Percentiles rank a stretch among this genome's conserved stretches.
phyloP scores from a whole-genome alignment of 2,329 filamentous ascomycete species.

The Colletotrichum magnum region DNA sequence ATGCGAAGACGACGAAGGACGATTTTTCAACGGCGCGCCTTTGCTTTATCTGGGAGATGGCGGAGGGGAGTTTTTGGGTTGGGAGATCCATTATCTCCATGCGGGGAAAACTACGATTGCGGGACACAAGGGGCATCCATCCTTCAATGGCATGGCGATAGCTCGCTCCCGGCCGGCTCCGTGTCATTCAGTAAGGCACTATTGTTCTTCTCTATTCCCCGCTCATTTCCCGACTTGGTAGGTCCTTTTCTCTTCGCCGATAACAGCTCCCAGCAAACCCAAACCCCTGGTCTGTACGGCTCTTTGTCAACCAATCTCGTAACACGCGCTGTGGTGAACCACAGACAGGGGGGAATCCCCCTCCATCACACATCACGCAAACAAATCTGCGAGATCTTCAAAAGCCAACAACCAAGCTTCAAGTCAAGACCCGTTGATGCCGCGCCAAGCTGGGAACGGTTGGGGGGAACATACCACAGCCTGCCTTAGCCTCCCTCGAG shows the following conservation, averaged over 20 bases:
- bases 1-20: background rate
- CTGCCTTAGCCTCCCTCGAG: slow-evolving; percentile 25
- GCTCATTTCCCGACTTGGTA: slow-evolving; percentile 21
- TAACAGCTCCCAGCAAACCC: slow-evolving; percentile 14
- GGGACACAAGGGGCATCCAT: slow-evolving; percentile 8
- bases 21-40: background rate
- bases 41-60: slow-evolving; percentile 13
- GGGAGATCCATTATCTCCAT: slow-evolving; percentile 10
- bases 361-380: background rate
- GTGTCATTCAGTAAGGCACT: background rate
- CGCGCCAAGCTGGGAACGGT: slow-evolving; percentile 29
- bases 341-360: slow-evolving; percentile 21
- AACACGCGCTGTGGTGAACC: slow-evolving; percentile 20
- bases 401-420: background rate
- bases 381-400: slow-evolving; percentile 5
- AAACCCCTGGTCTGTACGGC: background rate
- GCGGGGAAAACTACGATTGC: slow-evolving; percentile 29
- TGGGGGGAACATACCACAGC: slow-evolving; percentile 22
- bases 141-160: slow-evolving; percentile 8
- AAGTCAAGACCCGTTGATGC: slow-evolving; percentile 7
- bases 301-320: slow-evolving; percentile 36
- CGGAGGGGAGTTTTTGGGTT: background rate
- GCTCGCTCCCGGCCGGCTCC: slow-evolving; percentile 35
- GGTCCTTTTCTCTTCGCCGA: slow-evolving; percentile 17
- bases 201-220: slow-evolving; percentile 3